These are phyloP conservation scores for Rhinocladiella mackenziei DNA, from an alignment of 2,329 filamentous ascomycete genomes.

Conservation along the genomic window DNA sequence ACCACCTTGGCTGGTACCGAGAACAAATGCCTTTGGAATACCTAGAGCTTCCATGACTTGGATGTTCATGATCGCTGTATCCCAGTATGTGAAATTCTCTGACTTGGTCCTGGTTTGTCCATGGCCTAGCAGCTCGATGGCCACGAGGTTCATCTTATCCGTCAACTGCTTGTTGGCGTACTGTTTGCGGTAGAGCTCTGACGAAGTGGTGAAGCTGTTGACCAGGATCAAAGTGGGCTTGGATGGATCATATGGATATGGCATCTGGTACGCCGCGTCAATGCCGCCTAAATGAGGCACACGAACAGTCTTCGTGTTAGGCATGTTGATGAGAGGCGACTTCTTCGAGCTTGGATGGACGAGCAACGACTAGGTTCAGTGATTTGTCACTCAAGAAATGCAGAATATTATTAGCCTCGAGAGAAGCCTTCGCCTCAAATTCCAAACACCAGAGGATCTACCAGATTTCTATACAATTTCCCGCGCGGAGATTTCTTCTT, in stretches of 20 bases:
- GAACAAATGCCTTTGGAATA: constrained; percentile 30
- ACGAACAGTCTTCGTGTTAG: constrained; percentile 34
- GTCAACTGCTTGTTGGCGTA: constrained; percentile 38
- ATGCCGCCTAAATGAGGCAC: constrained; percentile 52
- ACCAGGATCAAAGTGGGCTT: constrained; percentile 52
- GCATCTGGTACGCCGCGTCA: constrained; percentile 46
- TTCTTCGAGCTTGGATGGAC: too few species aligned
- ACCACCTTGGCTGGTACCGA: constrained; percentile 54
- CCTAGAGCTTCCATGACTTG: constrained; percentile 31
- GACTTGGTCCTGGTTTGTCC: constrained; percentile 43
- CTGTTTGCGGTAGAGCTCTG: constrained; percentile 43
- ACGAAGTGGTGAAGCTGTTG: constrained; percentile 51
- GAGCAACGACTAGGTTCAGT: too few species aligned
- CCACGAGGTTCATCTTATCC: constrained; percentile 47
- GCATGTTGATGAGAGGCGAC: too few species aligned
- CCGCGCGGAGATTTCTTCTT: too few species aligned
- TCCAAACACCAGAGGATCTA: too few species aligned
- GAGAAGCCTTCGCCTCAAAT: too few species aligned
- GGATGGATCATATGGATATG: constrained; percentile 44
- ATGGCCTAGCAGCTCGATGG: constrained; percentile 53
- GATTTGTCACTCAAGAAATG: too few species aligned
- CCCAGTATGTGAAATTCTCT: constrained; percentile 54
- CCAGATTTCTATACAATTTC: too few species aligned
- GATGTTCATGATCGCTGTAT: constrained; percentile 49
- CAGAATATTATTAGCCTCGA: too few species aligned